phyloP scores from a whole-genome alignment of 345 rosid species.

The Citrus cavaleriei region DNA sequence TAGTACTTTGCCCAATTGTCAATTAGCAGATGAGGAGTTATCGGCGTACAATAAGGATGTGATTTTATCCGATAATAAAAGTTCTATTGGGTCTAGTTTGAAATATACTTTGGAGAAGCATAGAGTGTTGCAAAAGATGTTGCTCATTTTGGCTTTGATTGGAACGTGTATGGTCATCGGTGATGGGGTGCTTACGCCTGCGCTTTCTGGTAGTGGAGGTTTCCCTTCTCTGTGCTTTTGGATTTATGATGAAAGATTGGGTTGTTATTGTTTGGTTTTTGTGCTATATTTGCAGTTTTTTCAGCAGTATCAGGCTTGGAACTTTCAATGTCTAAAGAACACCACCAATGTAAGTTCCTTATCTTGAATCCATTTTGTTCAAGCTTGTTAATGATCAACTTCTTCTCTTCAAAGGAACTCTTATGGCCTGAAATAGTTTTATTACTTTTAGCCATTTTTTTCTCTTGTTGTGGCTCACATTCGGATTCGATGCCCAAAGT shows the following conservation, averaged over 20 bases:
- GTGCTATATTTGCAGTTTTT: conserved; percentile 50
- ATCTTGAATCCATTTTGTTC: conserved; percentile 10
- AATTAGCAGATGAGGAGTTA: conserved; percentile 78
- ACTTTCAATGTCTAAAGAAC: conserved; percentile 72
- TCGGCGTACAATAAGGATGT: conserved; percentile 54
- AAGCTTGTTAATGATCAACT: not conserved
- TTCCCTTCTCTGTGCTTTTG: not conserved
- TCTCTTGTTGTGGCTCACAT: not conserved
- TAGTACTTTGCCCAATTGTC: conserved; percentile 72
- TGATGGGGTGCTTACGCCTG: conserved; percentile 90
- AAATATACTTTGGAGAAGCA: conserved; percentile 63
- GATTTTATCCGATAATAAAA: conserved; percentile 21
- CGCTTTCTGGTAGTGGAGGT: conserved; percentile 60
- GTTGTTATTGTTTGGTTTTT: conserved; percentile 13
- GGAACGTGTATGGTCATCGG: conserved; percentile 97
- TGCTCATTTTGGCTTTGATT: conserved; percentile 73
- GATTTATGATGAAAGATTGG: not conserved
- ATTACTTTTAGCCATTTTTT: not conserved
- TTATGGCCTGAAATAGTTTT: not conserved
- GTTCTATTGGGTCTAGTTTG: conserved; percentile 43
- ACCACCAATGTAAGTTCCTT: conserved; percentile 64
- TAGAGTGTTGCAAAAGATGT: conserved; percentile 57
- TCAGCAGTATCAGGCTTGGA: conserved; percentile 90
- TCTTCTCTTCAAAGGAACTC: not conserved
- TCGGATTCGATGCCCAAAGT: not conserved